Evolutionary conservation across 257 asterid species (phyloP).

Genomic region (Hygrophila difformis): DNA sequence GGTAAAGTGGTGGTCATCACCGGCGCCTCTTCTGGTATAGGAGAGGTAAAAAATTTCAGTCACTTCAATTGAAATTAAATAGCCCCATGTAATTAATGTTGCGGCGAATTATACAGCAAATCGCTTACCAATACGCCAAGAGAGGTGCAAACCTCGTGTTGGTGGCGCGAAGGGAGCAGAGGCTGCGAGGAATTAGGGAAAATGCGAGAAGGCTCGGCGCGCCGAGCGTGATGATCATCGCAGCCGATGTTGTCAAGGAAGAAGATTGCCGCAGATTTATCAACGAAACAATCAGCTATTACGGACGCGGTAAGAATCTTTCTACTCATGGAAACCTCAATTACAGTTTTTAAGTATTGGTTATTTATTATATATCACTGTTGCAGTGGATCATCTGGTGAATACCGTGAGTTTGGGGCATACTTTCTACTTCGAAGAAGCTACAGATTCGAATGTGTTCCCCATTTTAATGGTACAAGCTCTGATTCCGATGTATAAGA

Average conservation of each 20-base stretch:
- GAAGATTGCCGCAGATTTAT: constrained; percentile 80
- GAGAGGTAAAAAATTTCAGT: constrained; percentile 47
- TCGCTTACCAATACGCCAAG: constrained; percentile 87
- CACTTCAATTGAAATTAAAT: not conserved
- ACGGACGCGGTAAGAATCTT: constrained; percentile 47
- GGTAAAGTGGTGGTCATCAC: constrained; percentile 72
- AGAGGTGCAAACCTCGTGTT: constrained; percentile 73
- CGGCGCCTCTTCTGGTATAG: constrained; percentile 94
- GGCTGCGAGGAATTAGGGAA: constrained; percentile 73
- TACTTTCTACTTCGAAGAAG: constrained; percentile 94
- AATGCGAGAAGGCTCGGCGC: constrained; percentile 64
- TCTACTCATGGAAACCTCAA: not conserved
- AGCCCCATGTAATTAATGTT: not conserved
- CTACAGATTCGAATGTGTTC: constrained; percentile 60
- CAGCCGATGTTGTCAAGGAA: constrained; percentile 97
- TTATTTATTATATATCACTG: no score
- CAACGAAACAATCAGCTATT: constrained; percentile 48
- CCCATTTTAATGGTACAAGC: constrained; percentile 64
- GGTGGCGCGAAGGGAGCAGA: constrained; percentile 75
- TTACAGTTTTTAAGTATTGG: not conserved
- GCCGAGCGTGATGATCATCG: constrained; percentile 48
- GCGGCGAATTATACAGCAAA: constrained; percentile 44
- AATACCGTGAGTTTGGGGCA: constrained; percentile 84
- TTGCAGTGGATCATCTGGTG: constrained; percentile 90
- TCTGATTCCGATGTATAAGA: not conserved